Evolutionary conservation across 805 yeast genomes (phyloP), one percentile per base, ranked within the genome.

Genomic region (Candida alai): DNA sequence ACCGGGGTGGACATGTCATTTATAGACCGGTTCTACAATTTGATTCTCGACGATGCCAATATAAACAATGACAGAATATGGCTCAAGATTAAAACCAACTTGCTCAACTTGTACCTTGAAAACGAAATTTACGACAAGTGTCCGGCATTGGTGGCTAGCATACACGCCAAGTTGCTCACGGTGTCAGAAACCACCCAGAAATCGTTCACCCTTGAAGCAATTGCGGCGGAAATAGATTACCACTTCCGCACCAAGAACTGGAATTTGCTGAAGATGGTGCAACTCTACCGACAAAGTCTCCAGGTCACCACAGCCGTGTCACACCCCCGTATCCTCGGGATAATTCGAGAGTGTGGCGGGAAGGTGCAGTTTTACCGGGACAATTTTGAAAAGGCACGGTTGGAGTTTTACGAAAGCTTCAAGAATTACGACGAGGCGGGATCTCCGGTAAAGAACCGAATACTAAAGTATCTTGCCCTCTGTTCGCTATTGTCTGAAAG

Each of bases 271-370:
- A 56, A 60, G 36, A 58, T 82, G 27, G 65, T 66, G 34, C 60
- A 67, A 31, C 60, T 79, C 14, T 76, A 81, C 43, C 56, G 63
- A 18, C 60, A 73, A 40, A 59, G 67, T 35, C 35, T 47, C 12
- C 41, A 54, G 5, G 61, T 79, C 14, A 70, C 73, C 6, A 64
- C 78, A 0, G 83, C 85, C 2, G 79, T 83, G 2, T 83, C 88
- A 1, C 94, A 86, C 48, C 88, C 94, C 1, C 65, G 72, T 30
- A 77, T 82, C 18, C 64, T 78, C 54, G 95, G 90, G 1, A 73
- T 80, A n/a, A 72, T 85, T 17, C 70, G 76, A 41, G 90, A 84
- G 52, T 79, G 86, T 43, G 85, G 87, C 0, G 95, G 88, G 2
- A 71, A 76, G 34, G 68, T 84, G 42, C 70, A 74, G 32, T 77